Evolutionary conservation across 345 rosid species (phyloP), one percentile per base, ranked within the genome.

Genomic region (Brassica incana): DNA sequence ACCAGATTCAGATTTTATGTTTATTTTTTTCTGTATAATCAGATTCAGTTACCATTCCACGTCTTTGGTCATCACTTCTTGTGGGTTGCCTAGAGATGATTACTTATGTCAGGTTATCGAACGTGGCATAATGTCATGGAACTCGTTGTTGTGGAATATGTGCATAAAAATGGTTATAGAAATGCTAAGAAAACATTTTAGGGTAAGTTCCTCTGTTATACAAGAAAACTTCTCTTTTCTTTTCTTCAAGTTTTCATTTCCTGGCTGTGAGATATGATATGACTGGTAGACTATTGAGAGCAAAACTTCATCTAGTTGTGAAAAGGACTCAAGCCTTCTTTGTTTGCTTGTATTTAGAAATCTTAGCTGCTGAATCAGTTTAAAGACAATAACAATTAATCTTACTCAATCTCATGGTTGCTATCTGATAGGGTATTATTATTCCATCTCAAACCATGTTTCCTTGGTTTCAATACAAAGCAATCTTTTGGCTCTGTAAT

Each of bases 391-490:
- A 54, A 54, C 60, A 54, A 54, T 15, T 15, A 15, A 54, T 54
- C 60, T 38, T 54, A 32, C 50, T 35, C 65, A 71, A 4, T 71
- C 40, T 70, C 40, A 14, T 50, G 58, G 56, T 50, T 50, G 18
- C 18, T 50, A 54, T 54, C 60, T 54, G 23, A 54, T 15, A 54
- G 23, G 60, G 60, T 33, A 68, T 45, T 23, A 68, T 68, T 25
- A 69, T 69, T 69, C 33, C 71, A 67, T 30, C 36, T 6, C 73
- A 69, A 69, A 69, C 30, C 73, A 69, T 69, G 73, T 69, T 69
- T 40, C n/a, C 15, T 78, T 78, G 60, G 52, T 72, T 72, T 72
- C 62, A 56, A 27, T 67, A 78, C 77, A 43, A 72, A 72, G 77
- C 68, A 72, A 78, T 72, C 72, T 48, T 77, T 77, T 45, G 11